phyloP scores from a whole-genome alignment of 768 basidiomycete genomes.

The Collybiopsis confluens region DNA sequence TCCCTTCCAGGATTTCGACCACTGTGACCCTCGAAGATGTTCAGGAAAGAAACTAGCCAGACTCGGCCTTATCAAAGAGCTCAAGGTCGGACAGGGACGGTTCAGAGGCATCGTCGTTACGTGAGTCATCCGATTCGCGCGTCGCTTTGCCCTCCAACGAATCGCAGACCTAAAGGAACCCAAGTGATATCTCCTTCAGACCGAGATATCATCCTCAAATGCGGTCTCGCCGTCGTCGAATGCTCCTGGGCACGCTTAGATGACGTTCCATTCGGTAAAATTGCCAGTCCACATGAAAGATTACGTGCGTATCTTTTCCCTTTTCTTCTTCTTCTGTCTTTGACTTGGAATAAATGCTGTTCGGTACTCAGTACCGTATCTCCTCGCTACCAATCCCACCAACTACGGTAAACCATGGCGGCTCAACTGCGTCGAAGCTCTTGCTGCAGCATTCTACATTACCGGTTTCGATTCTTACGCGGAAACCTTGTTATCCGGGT shows the following conservation, averaged over 20 bases:
- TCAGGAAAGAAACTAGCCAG: conserved; percentile 89
- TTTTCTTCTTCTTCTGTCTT: background rate
- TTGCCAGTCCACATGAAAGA: conserved; percentile 89
- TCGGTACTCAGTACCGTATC: conserved; percentile 73
- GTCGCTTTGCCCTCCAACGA: background rate
- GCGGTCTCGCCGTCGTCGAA: conserved; percentile 94
- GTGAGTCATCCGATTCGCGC: conserved; percentile 43
- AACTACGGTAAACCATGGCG: conserved; percentile 99
- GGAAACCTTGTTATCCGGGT: conserved; percentile 70
- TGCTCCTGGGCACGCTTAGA: conserved; percentile 97
- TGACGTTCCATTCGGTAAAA: conserved; percentile 93
- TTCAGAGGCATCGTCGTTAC: conserved; percentile 94
- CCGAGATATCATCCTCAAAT: conserved; percentile 64
- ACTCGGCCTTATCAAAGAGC: conserved; percentile 77
- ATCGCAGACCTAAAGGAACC: conserved; percentile 74
- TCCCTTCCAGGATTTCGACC: conserved; percentile 84
- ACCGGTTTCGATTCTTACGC: conserved; percentile 83
- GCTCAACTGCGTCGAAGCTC: conserved; percentile 90
- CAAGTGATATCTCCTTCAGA: conserved; percentile 80
- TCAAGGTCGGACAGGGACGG: conserved; percentile 70
- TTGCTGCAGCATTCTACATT: conserved; percentile 94
- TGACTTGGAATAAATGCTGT: too few relatives aligned
- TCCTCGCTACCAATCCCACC: conserved; percentile 92
- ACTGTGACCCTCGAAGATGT: conserved; percentile 59
- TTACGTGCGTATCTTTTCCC: conserved; percentile 53